phyloP scores from a whole-genome alignment of 2,329 filamentous ascomycete genomes.

The Cordyceps tenuipes region DNA sequence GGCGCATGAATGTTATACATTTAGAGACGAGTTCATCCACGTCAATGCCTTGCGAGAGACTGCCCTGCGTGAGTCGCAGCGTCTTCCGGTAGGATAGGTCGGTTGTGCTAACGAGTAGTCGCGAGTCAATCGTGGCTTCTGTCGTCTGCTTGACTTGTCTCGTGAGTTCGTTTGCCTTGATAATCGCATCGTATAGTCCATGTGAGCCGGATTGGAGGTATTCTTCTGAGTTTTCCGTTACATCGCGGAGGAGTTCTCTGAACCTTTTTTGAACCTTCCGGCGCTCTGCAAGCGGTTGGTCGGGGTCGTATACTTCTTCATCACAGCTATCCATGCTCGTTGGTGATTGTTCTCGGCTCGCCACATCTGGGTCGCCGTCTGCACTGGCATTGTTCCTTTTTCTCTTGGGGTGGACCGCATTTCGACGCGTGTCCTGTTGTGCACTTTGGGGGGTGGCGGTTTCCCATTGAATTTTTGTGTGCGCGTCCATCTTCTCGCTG shows the following conservation, averaged over 20 bases:
- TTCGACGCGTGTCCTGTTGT: not conserved
- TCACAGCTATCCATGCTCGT: constrained; percentile 15
- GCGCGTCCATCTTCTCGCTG: not conserved
- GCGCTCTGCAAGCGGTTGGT: constrained; percentile 69
- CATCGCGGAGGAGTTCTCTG: constrained; percentile 54
- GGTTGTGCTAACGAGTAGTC: constrained; percentile 71
- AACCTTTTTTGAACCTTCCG: constrained; percentile 61
- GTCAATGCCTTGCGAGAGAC: constrained; percentile 67
- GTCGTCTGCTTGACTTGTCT: constrained; percentile 73
- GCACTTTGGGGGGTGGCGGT: not conserved
- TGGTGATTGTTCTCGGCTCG: constrained; percentile 11
- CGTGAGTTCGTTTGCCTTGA: constrained; percentile 57
- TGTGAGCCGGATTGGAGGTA: constrained; percentile 58
- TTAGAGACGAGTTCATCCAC: constrained; percentile 88
- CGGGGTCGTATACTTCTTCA: constrained; percentile 62
- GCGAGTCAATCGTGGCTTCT: constrained; percentile 84
- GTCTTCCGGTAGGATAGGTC: constrained; percentile 76
- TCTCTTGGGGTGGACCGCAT: constrained; percentile 16
- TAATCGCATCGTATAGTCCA: constrained; percentile 57
- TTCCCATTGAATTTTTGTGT: not conserved
- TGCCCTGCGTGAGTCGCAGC: constrained; percentile 63
- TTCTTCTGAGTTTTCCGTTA: constrained; percentile 64
- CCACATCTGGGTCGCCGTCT: constrained; percentile 14
- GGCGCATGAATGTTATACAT: constrained; percentile 79
- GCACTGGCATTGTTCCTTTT: not conserved